phyloP scores from a whole-genome alignment of 2,329 filamentous ascomycete genomes.

The Cladosporium sp. region DNA sequence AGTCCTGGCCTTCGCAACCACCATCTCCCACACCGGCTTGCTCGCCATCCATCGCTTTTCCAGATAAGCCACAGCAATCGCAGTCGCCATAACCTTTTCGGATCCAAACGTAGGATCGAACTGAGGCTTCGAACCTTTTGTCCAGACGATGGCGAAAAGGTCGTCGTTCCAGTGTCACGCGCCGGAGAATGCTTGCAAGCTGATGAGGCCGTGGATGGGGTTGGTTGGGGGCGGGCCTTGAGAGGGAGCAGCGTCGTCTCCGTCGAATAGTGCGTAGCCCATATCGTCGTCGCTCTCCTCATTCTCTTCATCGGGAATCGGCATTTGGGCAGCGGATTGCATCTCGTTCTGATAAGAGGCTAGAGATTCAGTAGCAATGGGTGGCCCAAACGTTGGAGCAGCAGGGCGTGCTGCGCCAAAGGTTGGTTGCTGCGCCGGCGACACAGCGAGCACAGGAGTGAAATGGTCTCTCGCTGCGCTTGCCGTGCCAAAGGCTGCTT shows the following conservation, averaged over 20 bases:
- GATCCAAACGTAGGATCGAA: neutral
- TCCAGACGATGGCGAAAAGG: slow-evolving; percentile 23
- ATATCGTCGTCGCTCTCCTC: slow-evolving; percentile 19
- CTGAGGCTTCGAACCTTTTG: neutral
- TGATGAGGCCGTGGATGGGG: neutral
- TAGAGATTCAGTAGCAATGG: too few relatives aligned
- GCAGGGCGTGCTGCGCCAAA: too few relatives aligned
- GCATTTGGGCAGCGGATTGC: too few relatives aligned
- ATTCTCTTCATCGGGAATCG: neutral
- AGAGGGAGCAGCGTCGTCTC: neutral
- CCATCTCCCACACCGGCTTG: slow-evolving; percentile 60
- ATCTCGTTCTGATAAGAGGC: too few relatives aligned
- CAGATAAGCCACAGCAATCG: slow-evolving; percentile 48
- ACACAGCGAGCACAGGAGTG: too few relatives aligned
- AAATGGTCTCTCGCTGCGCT: too few relatives aligned
- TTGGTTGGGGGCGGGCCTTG: neutral
- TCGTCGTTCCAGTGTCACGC: slow-evolving; percentile 42
- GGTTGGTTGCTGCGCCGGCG: too few relatives aligned
- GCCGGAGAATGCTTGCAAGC: slow-evolving; percentile 47
- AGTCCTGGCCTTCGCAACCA: slow-evolving; percentile 55
- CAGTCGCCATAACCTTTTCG: slow-evolving; percentile 31
- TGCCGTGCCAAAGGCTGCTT: too few relatives aligned
- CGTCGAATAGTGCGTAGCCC: slow-evolving; percentile 20
- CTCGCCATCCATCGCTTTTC: slow-evolving; percentile 42
- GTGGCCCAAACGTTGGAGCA: too few relatives aligned